These are phyloP conservation scores for Boletus rubroflammeus DNA, from an alignment of 768 basidiomycete genomes.

Conservation along the genomic window DNA sequence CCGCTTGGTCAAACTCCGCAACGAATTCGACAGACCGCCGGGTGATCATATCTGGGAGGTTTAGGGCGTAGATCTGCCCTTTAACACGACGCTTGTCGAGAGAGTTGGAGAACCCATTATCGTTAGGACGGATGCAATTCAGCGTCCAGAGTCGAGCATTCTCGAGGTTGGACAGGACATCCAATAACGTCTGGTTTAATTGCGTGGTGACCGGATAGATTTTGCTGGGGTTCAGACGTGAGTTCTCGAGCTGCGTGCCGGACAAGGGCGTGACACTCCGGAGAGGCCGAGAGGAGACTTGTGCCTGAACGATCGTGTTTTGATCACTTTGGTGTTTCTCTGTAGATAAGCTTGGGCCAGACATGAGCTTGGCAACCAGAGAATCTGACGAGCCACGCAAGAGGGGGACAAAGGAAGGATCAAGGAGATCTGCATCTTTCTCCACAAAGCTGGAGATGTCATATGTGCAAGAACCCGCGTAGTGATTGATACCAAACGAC, in stretches of 20 bases:
- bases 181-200: conserved; percentile 50
- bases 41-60: conserved; percentile 51
- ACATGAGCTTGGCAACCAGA: conserved; percentile 58
- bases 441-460: conserved; percentile 47
- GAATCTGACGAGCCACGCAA: conserved; percentile 49
- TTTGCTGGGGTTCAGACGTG: conserved; percentile 46
- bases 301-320: conserved; percentile 57
- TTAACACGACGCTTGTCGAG: conserved; percentile 63
- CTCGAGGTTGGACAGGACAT: conserved; percentile 45
- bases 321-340: conserved; percentile 58
- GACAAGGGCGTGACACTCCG: conserved; percentile 43
- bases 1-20: conserved; percentile 44
- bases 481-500: conserved; percentile 61
- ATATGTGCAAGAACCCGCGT: conserved; percentile 51
- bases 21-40: conserved; percentile 48
- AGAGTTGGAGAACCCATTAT: conserved; percentile 58
- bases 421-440: conserved; percentile 50
- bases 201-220: conserved; percentile 60
- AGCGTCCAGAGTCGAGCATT: conserved; percentile 51
- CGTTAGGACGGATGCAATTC: conserved; percentile 61
- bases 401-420: conserved; percentile 53
- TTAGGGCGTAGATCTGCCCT: conserved; percentile 49
- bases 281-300: conserved; percentile 56
- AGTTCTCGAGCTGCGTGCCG: conserved; percentile 30
- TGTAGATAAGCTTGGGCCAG: conserved; percentile 55